These are phyloP conservation scores for Ophiostoma montium DNA, from an alignment of 2,329 filamentous ascomycete genomes.

Conservation along the genomic window DNA sequence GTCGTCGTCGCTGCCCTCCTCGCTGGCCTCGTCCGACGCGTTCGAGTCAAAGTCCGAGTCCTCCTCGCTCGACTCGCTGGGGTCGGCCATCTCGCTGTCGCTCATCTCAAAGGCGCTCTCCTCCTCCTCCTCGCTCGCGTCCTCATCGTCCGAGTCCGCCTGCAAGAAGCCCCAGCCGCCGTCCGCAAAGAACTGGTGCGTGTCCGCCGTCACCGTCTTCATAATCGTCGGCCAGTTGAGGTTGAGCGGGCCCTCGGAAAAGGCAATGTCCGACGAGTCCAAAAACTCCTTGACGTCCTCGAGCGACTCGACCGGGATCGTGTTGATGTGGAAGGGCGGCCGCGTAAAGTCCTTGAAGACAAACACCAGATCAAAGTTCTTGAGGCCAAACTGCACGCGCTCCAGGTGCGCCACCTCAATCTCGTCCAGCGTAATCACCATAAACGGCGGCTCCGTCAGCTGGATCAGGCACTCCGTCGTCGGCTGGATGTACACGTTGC, in stretches of 20 bases:
- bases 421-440: constrained; percentile 88
- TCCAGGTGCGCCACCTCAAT: constrained; percentile 95
- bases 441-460: constrained; percentile 90
- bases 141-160: constrained; percentile 77
- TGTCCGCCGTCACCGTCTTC: constrained; percentile 93
- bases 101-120: constrained; percentile 87
- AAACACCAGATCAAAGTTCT: constrained; percentile 98
- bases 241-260: constrained; percentile 87
- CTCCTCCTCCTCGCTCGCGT: constrained; percentile 61
- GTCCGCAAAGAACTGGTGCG: constrained; percentile 87
- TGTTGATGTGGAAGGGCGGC: constrained; percentile 90
- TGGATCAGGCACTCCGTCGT: constrained; percentile 96
- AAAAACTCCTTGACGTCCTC: constrained; percentile 97
- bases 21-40: constrained; percentile 66
- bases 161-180: constrained; percentile 91
- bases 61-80: constrained; percentile 61
- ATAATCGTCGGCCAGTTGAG: constrained; percentile 98
- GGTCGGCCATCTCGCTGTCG: constrained; percentile 75
- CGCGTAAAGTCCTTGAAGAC: constrained; percentile 95
- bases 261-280: constrained; percentile 89
- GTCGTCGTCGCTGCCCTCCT: constrained; percentile 61
- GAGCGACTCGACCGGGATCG: constrained; percentile 87
- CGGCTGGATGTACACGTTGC: constrained; percentile 88
- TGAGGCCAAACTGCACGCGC: constrained; percentile 88
- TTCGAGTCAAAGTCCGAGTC: constrained; percentile 92